Evolutionary conservation across 257 asterid species (phyloP), one percentile per base, ranked within the genome.

Genomic region (Handroanthus guayacan): DNA sequence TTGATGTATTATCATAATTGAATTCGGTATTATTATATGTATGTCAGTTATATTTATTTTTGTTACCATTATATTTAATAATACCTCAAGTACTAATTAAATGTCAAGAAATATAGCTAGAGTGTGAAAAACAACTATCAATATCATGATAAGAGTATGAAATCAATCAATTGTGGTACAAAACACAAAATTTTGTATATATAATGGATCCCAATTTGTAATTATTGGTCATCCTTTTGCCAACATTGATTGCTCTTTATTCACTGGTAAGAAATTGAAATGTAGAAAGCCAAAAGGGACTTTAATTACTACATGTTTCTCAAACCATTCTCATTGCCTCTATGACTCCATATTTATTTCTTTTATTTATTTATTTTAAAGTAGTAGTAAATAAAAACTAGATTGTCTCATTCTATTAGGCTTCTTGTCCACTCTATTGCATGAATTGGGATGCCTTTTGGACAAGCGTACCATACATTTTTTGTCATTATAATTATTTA

Each of bases 171-270:
- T 51, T 51, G 13, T n/a, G 14, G 18, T 51, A 13, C 18, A 51
- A 51, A 51, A 51, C 17, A 14, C 3, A 51, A 14, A 11, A 6
- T 3, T 13, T 51, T 12, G 18, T 51, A 14, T 55, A 55, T 5
- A 55, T 55, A 6, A 55, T 62, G 50, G 48, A 63, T 63, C 50
- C 69, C 50, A 63, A 50, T 38, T 63, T 38, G 45, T 5, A 63
- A 37, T 39, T 37, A 6, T 63, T 37, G 6, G 37, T 6, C 47
- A 13, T 43, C 13, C 36, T 56, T 56, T 14, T 38, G n/a, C 69
- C 51, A 37, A 13, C 13, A n/a, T 34, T 14, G 3, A 13, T 51
- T 51, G 6, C 12, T 5, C 4, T 13, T 12, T 51, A 5, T 3
- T 16, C 13, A 18, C 5, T 56, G 58, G 16, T n/a, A 52, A 36